A percentile compares a stretch with the other conserved stretches of the same genome.
phyloP scores from a whole-genome alignment of 768 basidiomycete species.

The Pleurotus cornucopiae region DNA sequence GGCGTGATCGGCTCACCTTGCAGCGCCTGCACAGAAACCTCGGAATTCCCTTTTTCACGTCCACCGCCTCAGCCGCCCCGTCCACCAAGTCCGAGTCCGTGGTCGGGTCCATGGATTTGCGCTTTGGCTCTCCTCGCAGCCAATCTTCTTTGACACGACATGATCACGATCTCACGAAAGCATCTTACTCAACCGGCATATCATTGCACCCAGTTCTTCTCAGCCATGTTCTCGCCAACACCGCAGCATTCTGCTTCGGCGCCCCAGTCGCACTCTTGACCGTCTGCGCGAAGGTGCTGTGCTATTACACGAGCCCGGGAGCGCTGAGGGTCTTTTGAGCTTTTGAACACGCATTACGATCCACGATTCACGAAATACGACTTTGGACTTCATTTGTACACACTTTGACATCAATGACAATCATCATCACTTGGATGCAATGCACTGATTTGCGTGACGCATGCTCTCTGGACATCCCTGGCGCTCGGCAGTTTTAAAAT shows the following conservation, averaged over 20 bases:
- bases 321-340: slow-evolving; percentile 4
- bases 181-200: not conserved
- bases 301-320: slow-evolving; percentile 9
- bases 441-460: too few relatives aligned
- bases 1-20: slow-evolving; percentile 18
- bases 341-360: too few relatives aligned
- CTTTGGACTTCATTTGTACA: too few relatives aligned
- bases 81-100: not conserved
- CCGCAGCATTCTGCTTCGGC: not conserved
- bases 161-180: not conserved
- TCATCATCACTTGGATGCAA: too few relatives aligned
- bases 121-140: not conserved
- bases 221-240: not conserved
- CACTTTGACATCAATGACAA: too few relatives aligned
- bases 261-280: slow-evolving; percentile 5
- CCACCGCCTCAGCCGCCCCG: not conserved
- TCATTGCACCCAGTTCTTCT: not conserved
- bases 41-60: slow-evolving; percentile 18
- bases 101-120: not conserved
- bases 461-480: too few relatives aligned
- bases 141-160: not conserved
- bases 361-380: too few relatives aligned
- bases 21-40: slow-evolving; percentile 27
- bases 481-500: too few relatives aligned
- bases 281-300: slow-evolving; percentile 1